Conservation (phyloP, 1,139 yeast species). For the Candida pseudoviswanathii region DNA sequence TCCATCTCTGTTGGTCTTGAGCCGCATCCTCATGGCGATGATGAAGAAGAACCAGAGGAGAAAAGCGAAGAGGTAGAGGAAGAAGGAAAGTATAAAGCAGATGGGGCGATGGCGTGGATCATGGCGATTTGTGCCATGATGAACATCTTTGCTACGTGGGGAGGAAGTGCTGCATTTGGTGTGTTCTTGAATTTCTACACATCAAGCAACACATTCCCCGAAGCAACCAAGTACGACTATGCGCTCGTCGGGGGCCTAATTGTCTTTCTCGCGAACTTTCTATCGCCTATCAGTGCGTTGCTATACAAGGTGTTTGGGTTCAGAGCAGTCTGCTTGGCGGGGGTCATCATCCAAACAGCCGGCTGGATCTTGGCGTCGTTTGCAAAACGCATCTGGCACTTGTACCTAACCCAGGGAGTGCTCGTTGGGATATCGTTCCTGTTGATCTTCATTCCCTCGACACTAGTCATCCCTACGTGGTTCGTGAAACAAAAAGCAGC, state of each 20-base stretch:
- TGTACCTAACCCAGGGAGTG: constrained; percentile 71
- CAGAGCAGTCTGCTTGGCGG: constrained; percentile 43
- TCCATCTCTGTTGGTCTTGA: constrained; percentile 9
- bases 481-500: constrained; percentile 57
- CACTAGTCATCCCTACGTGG: constrained; percentile 64
- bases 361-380: constrained; percentile 69
- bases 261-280: constrained; percentile 56
- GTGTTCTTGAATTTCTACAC: constrained; percentile 64
- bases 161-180: constrained; percentile 70
- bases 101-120: constrained; percentile 58
- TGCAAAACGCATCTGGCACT: constrained; percentile 61
- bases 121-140: constrained; percentile 56
- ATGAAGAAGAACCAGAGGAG: not conserved
- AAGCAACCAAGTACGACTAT: constrained; percentile 59
- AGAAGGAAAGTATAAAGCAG: constrained; percentile 14
- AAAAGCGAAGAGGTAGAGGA: not conserved
- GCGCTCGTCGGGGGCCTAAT: constrained; percentile 73
- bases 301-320: constrained; percentile 37
- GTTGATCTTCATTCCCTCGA: constrained; percentile 60
- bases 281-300: constrained; percentile 55
- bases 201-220: constrained; percentile 47
- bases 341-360: constrained; percentile 52
- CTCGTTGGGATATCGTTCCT: constrained; percentile 64
- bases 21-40: not conserved
- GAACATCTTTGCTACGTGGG: constrained; percentile 66